A percentile compares a stretch with the other conserved stretches of the same genome.
These are phyloP conservation scores for Colletotrichum sublineola DNA, from an alignment of 2,329 filamentous ascomycete species.

Conservation along the genomic window DNA sequence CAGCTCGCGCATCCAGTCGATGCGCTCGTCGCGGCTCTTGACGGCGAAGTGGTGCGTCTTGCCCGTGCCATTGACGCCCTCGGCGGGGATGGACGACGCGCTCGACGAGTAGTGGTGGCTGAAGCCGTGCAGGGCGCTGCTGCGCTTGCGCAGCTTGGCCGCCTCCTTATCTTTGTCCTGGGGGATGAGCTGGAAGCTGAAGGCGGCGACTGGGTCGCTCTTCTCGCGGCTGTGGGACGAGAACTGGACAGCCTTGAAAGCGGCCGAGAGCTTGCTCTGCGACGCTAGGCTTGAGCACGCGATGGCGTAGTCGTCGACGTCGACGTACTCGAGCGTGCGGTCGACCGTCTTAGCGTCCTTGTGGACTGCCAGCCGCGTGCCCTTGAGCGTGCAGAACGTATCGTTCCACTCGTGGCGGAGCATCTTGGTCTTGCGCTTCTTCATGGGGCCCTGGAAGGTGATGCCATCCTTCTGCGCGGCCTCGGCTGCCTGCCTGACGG, in stretches of 20 bases:
- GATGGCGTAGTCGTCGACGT: constrained; percentile 90
- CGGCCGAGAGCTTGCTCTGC: constrained; percentile 84
- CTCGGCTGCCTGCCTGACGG: constrained; percentile 45
- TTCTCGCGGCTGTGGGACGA: constrained; percentile 65
- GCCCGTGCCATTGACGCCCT: constrained; percentile 71
- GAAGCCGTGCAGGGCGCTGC: constrained; percentile 58
- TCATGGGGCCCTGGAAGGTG: constrained; percentile 88
- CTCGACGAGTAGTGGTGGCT: constrained; percentile 43
- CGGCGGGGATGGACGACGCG: constrained; percentile 49
- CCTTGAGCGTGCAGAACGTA: constrained; percentile 88
- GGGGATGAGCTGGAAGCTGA: constrained; percentile 88
- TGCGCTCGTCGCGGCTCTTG: constrained; percentile 86
- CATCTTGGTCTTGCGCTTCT: constrained; percentile 91
- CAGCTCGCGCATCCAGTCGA: constrained; percentile 96
- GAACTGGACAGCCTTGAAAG: constrained; percentile 84
- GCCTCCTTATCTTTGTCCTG: constrained; percentile 69
- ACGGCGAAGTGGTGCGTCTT: constrained; percentile 97
- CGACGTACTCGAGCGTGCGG: constrained; percentile 80
- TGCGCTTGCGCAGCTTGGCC: constrained; percentile 64
- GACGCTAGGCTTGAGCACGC: constrained; percentile 83
- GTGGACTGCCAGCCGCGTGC: constrained; percentile 82
- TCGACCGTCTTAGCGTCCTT: constrained; percentile 67
- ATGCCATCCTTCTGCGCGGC: constrained; percentile 62
- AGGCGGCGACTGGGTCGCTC: constrained; percentile 74
- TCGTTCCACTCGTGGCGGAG: constrained; percentile 95